A percentile compares a stretch with the other conserved stretches of the same genome.
phyloP scores from a whole-genome alignment of 2,329 filamentous ascomycete genomes.

The Xenoacremonium recifei region DNA sequence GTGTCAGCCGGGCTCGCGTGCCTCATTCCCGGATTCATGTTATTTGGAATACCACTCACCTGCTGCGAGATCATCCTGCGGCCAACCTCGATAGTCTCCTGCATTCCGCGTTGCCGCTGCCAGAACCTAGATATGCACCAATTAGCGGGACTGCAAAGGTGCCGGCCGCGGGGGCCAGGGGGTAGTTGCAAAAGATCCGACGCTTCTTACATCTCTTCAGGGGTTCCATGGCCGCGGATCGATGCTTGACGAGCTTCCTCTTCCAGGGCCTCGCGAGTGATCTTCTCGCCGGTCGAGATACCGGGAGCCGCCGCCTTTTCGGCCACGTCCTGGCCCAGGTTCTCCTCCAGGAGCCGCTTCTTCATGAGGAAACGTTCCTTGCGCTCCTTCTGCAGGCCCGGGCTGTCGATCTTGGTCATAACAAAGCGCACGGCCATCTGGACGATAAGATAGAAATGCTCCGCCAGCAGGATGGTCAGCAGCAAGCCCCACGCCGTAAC shows the following conservation, averaged over 20 bases:
- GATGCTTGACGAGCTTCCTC: slow-evolving; percentile 58
- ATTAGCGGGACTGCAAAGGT: too few species aligned
- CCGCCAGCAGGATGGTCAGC: slow-evolving; percentile 77
- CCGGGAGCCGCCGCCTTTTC: slow-evolving; percentile 47
- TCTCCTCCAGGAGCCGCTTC: slow-evolving; percentile 76
- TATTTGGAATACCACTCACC: slow-evolving; percentile 17
- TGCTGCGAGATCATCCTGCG: slow-evolving; percentile 52
- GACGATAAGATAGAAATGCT: slow-evolving; percentile 84
- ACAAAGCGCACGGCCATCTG: slow-evolving; percentile 70
- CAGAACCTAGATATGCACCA: slow-evolving; percentile 54
- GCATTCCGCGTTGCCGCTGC: slow-evolving; percentile 57
- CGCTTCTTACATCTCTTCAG: slow-evolving; percentile 49
- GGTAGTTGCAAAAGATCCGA: background rate
- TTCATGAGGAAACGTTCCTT: slow-evolving; percentile 78
- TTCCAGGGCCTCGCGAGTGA: slow-evolving; percentile 64
- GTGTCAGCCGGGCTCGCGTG: slow-evolving; percentile 6
- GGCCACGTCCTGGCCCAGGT: slow-evolving; percentile 56
- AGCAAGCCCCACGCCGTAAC: slow-evolving; percentile 81
- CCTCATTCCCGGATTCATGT: background rate
- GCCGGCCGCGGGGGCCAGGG: too few species aligned
- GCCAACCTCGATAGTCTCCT: slow-evolving; percentile 57
- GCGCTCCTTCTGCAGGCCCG: slow-evolving; percentile 81
- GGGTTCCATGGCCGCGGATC: slow-evolving; percentile 45
- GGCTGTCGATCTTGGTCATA: slow-evolving; percentile 79
- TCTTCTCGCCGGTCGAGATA: slow-evolving; percentile 56